Conservation (phyloP, 768 basidiomycete species). For the Imleria badia region DNA sequence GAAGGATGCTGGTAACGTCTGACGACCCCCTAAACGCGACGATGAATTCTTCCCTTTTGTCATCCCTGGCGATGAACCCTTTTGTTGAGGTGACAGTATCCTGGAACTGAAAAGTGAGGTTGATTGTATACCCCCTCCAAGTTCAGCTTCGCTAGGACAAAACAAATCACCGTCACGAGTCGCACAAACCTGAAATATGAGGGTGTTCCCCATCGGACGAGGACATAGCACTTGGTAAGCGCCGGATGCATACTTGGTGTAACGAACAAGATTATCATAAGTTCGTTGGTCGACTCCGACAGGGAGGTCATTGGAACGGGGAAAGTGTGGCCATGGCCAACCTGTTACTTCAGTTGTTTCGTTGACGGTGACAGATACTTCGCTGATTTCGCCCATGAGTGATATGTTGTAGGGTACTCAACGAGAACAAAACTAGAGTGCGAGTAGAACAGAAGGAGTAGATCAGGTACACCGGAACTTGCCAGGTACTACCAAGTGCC, state of each 20-base stretch:
- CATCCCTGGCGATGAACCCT: constrained; percentile 47
- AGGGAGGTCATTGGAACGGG: constrained; percentile 21
- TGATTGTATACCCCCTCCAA: background rate
- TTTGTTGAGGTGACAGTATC: constrained; percentile 38
- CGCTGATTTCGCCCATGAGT: constrained; percentile 6
- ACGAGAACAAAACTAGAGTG: background rate
- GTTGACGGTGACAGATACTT: background rate
- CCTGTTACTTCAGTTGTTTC: background rate
- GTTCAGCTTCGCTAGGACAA: background rate
- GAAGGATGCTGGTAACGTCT: constrained; percentile 19
- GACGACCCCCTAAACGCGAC: constrained; percentile 43
- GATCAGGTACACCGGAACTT: background rate
- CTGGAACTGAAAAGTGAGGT: constrained; percentile 31
- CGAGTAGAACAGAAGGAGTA: background rate
- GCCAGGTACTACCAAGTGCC: background rate
- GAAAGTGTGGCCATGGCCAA: constrained; percentile 26
- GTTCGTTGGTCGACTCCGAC: constrained; percentile 35
- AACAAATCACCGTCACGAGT: background rate
- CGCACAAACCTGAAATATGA: constrained; percentile 40
- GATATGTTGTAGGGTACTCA: background rate
- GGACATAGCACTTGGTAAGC: constrained; percentile 48
- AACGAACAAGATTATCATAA: constrained; percentile 44
- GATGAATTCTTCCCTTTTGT: constrained; percentile 40
- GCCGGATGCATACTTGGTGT: constrained; percentile 51
- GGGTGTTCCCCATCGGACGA: constrained; percentile 46